These are phyloP conservation scores for Irpex sp. DNA, from an alignment of 1,284 basidiomycete species.

Conservation along the genomic window DNA sequence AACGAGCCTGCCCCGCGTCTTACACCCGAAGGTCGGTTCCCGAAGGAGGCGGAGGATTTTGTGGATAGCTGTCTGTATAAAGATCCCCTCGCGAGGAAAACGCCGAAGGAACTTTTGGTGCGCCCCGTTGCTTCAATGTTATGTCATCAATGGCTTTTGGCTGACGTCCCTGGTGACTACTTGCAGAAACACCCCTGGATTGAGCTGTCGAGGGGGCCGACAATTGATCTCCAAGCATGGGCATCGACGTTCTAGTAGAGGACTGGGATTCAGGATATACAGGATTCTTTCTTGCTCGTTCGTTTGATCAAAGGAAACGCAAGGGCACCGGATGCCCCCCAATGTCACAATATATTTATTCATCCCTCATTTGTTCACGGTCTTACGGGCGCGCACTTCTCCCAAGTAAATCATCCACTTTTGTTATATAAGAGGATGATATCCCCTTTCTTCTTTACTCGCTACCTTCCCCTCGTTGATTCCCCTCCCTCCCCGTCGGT, in stretches of 20 bases:
- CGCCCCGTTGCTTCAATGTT: constrained; percentile 23
- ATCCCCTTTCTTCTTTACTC: neutral
- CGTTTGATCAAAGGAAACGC: neutral
- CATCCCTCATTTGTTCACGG: neutral
- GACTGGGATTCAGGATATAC: neutral
- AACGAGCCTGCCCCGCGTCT: constrained; percentile 91
- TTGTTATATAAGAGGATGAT: neutral
- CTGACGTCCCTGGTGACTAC: neutral
- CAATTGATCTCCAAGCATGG: constrained; percentile 61
- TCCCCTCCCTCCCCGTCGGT: neutral
- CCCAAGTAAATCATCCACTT: neutral
- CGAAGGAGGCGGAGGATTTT: constrained; percentile 69
- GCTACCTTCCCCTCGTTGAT: neutral
- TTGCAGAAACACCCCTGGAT: constrained; percentile 59
- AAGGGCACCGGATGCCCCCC: neutral
- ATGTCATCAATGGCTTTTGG: neutral
- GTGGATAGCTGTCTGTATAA: constrained; percentile 85
- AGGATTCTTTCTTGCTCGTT: neutral
- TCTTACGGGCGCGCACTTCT: neutral
- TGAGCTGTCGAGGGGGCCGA: constrained; percentile 41
- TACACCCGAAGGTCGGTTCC: constrained; percentile 68
- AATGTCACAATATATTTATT: neutral
- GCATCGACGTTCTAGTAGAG: constrained; percentile 49
- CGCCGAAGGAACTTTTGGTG: constrained; percentile 81
- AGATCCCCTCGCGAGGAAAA: constrained; percentile 72